Percentiles rank a stretch among this genome's conserved stretches.
Conservation (phyloP, 2,329 filamentous ascomycete species). For the Diplodia seriata region DNA sequence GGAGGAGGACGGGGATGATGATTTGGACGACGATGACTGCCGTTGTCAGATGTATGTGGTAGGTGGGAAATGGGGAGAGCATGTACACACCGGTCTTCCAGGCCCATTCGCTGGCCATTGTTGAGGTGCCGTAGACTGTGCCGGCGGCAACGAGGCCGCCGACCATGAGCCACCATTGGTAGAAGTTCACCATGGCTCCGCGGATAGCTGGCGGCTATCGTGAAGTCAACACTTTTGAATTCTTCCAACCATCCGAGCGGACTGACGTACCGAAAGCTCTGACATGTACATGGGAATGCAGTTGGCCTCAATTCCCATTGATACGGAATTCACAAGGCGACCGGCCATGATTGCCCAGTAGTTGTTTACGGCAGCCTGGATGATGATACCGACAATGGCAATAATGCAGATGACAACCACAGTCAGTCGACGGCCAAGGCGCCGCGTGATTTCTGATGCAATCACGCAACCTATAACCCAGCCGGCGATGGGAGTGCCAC, state of each 20-base stretch:
- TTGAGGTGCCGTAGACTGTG: slow-evolving; percentile 18
- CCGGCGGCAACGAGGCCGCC: slow-evolving; percentile 14
- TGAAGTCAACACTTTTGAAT: background rate
- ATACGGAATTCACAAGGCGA: background rate
- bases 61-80: too few relatives aligned
- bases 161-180: slow-evolving; percentile 22
- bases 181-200: slow-evolving; percentile 22
- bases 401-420: slow-evolving; percentile 3
- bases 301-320: slow-evolving; percentile 10
- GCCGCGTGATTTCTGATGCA: background rate
- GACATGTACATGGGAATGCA: slow-evolving; percentile 20
- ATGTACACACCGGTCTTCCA: slow-evolving; percentile 14
- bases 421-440: slow-evolving; percentile 7
- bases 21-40: slow-evolving; percentile 37
- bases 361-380: background rate
- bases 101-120: slow-evolving; percentile 10
- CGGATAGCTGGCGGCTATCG: background rate
- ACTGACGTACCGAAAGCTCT: slow-evolving; percentile 3
- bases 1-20: slow-evolving; percentile 42
- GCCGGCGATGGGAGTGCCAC: slow-evolving; percentile 9
- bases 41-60: background rate
- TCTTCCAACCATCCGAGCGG: too few relatives aligned
- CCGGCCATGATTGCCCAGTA: slow-evolving; percentile 21
- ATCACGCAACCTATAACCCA: slow-evolving; percentile 7
- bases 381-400: slow-evolving; percentile 10